Base-by-base conservation (phyloP, 169 alveolate genomes). In the Plasmodium sp. region DNA sequence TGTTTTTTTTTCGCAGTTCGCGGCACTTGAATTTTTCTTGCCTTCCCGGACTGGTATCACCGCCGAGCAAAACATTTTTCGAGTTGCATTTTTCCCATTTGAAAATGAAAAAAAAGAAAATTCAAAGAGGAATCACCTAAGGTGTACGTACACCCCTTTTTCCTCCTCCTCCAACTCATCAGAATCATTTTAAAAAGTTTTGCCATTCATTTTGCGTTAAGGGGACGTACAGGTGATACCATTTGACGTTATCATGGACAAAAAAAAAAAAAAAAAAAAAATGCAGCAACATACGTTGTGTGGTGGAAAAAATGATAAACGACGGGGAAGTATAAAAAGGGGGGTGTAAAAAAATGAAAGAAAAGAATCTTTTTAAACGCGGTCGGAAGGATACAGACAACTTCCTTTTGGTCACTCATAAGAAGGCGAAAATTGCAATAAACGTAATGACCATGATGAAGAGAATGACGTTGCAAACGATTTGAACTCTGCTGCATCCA, bases 401-500 rank as follows among this genome's bases (percentile, higher is more conserved):
- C 12, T 16, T 75, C 34, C 12, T 9, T 75, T n/a, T 36, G n/a
- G 62, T 12, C 43, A 18, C 48, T 80, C 54, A 90, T 6, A 45
- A 34, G 14, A 58, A 90, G 43, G 74, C 77, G 48, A 90, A 90
- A 34, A 80, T 41, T 22, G 54, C 36, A 39, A 90, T 90, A 90
- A 72, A 62, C 2, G 74, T 43, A 36, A 90, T 90, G 45, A 90
- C 34, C 6, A 90, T 33, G 9, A 90, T 62, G 18, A 90, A 18
- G 51, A 90, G 67, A 71, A 43, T 16, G 51, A 90, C 56, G 82
- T 90, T 90, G 22, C 83, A 80, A 58, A 90, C 34, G n/a, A 80
- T n/a, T 45, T 90, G 94, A 6, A 79, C 22, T 56, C 71, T 90
- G 27, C 81, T 80, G 45, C 94, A 74, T 41, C 79, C 84, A 3